Evolutionary conservation across 495 filamentous ascomycete genomes (phyloP).

Genomic region (Xylaria scruposa): DNA sequence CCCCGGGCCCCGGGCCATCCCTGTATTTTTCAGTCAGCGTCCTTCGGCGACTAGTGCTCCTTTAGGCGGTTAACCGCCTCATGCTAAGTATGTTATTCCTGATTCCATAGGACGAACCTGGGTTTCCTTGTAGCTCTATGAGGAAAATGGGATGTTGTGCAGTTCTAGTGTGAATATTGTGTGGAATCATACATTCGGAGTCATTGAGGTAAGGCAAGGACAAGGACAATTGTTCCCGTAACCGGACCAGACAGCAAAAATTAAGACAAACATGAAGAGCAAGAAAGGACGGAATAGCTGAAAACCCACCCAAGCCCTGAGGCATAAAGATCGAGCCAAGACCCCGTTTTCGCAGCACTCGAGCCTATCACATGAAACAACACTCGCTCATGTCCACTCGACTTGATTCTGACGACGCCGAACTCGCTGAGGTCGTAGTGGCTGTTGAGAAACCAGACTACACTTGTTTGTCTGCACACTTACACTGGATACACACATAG

Average conservation of each 20-base stretch:
- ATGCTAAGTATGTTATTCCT: neutral
- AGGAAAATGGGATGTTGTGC: neutral
- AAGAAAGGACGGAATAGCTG: neutral
- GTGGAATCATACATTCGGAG: neutral
- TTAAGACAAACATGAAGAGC: neutral
- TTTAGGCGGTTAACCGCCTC: neutral
- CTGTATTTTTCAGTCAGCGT: slow-evolving; percentile 13
- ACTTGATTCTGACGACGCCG: neutral
- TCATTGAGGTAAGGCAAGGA: neutral
- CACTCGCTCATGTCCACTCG: neutral
- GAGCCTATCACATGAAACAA: neutral
- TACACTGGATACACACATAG: neutral
- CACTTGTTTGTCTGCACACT: too few species aligned
- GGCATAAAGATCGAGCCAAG: slow-evolving; percentile 2
- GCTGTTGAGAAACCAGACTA: neutral
- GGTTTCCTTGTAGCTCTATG: neutral
- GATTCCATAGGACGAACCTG: neutral
- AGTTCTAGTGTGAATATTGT: neutral
- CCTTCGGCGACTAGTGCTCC: slow-evolving; percentile 17
- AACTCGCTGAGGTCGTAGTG: slow-evolving; percentile 4
- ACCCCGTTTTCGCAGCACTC: slow-evolving; percentile 9
- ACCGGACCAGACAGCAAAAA: neutral
- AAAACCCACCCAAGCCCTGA: neutral
- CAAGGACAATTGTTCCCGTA: neutral
- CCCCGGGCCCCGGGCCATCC: slow-evolving; percentile 7